A percentile compares a stretch with the other conserved stretches of the same genome.
Conservation (phyloP, 495 filamentous ascomycete genomes). For the Penicillium pulvis region DNA sequence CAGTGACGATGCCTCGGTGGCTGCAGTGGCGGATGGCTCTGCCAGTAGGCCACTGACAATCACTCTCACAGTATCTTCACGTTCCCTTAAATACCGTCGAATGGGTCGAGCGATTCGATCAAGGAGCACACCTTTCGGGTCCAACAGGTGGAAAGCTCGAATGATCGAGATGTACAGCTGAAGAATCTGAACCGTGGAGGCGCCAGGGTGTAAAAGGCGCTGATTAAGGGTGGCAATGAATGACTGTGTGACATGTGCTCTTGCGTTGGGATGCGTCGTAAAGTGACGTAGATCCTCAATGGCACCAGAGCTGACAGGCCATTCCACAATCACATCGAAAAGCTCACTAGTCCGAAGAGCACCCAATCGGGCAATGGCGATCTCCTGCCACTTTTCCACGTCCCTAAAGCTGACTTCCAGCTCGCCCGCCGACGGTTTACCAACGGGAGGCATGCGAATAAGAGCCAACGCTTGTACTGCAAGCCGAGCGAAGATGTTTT, state of each 20-base stretch:
- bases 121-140: constrained; percentile 87
- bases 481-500: constrained; percentile 68
- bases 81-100: constrained; percentile 82
- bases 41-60: constrained; percentile 85
- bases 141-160: constrained; percentile 81
- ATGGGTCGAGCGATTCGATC: constrained; percentile 83
- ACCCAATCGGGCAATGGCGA: constrained; percentile 76
- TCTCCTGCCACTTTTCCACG: constrained; percentile 78
- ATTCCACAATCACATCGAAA: constrained; percentile 84
- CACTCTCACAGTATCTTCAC: constrained; percentile 88
- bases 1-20: constrained; percentile 17
- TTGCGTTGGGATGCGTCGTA: constrained; percentile 57
- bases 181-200: constrained; percentile 86
- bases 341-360: constrained; percentile 77
- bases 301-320: constrained; percentile 79
- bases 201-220: constrained; percentile 83
- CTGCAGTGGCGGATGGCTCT: constrained; percentile 57
- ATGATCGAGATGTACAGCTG: constrained; percentile 92
- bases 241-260: constrained; percentile 63
- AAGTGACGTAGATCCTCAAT: constrained; percentile 76
- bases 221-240: constrained; percentile 69
- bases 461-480: constrained; percentile 63
- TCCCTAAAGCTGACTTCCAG: constrained; percentile 56
- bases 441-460: constrained; percentile 36
- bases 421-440: constrained; percentile 20